Evolutionary conservation across 225 moss, liverwort and hornwort genomes (phyloP), one percentile per base, ranked within the genome.

Genomic region (Marchantia polymorpha): DNA sequence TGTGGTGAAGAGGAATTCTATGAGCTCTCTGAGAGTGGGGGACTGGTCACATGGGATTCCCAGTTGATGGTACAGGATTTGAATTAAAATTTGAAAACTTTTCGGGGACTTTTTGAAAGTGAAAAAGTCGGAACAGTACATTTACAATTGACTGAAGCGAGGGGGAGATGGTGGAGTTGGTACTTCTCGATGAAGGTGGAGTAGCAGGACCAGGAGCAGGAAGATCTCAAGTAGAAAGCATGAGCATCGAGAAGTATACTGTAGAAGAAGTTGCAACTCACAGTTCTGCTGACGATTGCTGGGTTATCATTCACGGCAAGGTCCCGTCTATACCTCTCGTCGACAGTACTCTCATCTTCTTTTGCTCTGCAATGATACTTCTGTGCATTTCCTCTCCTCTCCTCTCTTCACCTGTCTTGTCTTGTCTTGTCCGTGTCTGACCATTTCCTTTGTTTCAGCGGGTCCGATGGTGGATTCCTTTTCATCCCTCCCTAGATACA

Each of bases 281-380:
- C 74, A 81, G n/a, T 29, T 31, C 65, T n/a, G 66, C 63, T 1
- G 26, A 75, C 39, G 81, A 81, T 75, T 81, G 74, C 74, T 81
- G 81, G 81, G 8, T 81, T 9, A 64, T 81, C 27, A 47, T 81
- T 49, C 74, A 81, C 23, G 81, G 81, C 51, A 81, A 81, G 81
- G 81, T 81, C 46, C 12, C 14, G 51, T 72, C 52, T 23, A 13
- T 2, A 54, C 51, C 54, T 71, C 17, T 58, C 58, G 58, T 12
- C 50, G 11, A 3, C 11, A 50, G 12, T 47, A 13, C 29, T 76
- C 61, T 76, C 10, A 10, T 64, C 20, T 64, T 47, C 10, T 3
- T 8, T 11, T n/a, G 10, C 15, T 0, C 3, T 19, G 0, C 30
- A 55, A 13, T 14, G 13, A 56, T 17, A 29, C 31, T 58, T 0